Base-by-base conservation (phyloP, 257 asterid species). In the Asclepias syriaca region DNA sequence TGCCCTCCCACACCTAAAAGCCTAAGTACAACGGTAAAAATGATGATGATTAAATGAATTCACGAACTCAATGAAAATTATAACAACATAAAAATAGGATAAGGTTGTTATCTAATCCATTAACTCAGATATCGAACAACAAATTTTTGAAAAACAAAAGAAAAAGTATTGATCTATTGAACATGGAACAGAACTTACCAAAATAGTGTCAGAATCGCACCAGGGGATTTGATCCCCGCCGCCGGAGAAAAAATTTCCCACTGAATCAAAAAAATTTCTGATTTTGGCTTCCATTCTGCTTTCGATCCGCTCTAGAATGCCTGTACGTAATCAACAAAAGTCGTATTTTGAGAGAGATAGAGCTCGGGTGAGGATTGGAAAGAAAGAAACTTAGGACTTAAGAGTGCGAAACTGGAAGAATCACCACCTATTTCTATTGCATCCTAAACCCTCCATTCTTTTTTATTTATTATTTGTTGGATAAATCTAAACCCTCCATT, bases 211-310 rank as follows among this genome's bases (percentile, higher is more conserved):
- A 58, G 88, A 48, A 14, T 87, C 93, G 76, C 92, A 85, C 96
- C 93, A 90, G 1, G 97, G 98, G 67, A 93, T 87, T 72, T 83
- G 94, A 72, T 90, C 97, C 43, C 89, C 88, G 3, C 89, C 88
- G 3, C 96, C 88, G 81, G 84, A 68, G 83, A 93, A 93, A 73
- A 93, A 83, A 65, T 71, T 82, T 69, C 87, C 85, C 22, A 87
- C 90, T 49, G 96, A 87, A 48, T 82, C 90, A 77, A 93, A 81
- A 78, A 89, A 84, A 60, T 88, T 82, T 43, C 79, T 85, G 27
- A 93, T 64, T 66, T 83, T 89, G 32, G 77, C 88, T 55, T 90
- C 98, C 97, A 90, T 93, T 73, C 72, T 29, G 15, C 27, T 37
- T 37, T 3, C 0, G 3, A 57, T 16, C 27, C 8, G 67, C 46